Percentiles rank a stretch among this genome's conserved stretches.
Conservation (phyloP, 140 eudicot species). For the Senecio squalidus region DNA sequence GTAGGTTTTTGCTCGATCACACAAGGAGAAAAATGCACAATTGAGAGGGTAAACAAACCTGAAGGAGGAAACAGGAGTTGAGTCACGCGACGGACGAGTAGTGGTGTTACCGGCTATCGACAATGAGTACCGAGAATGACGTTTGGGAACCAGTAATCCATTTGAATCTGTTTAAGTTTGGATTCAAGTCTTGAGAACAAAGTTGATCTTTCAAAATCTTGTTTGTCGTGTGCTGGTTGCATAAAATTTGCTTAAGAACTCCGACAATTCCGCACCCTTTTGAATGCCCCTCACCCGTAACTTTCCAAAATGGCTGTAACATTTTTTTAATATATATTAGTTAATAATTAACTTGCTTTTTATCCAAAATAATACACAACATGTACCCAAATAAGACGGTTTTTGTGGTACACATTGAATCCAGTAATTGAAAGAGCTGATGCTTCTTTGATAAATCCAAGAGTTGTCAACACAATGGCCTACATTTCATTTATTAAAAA, state of each 20-base stretch:
- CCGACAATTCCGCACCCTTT: slow-evolving; percentile 81
- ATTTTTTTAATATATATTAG: background rate
- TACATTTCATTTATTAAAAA: slow-evolving; percentile 29
- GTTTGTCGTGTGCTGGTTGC: no score
- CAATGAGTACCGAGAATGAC: no score
- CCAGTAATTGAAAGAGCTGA: slow-evolving; percentile 59
- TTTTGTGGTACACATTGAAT: no score
- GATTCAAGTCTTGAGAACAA: slow-evolving; percentile 75
- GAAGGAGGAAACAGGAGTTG: no score
- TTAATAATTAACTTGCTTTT: no score
- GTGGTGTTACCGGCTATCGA: no score
- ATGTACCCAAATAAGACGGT: slow-evolving; percentile 91
- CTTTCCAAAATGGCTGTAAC: slow-evolving; percentile 94
- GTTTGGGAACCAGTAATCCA: slow-evolving; percentile 91
- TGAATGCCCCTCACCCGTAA: slow-evolving; percentile 68
- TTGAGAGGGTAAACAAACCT: no score
- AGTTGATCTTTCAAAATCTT: slow-evolving; percentile 87
- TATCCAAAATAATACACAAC: background rate
- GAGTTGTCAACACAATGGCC: slow-evolving; percentile 60
- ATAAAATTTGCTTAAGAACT: slow-evolving; percentile 90
- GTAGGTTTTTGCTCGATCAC: no score
- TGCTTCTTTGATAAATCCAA: slow-evolving; percentile 88
- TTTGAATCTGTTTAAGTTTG: no score
- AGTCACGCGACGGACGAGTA: no score
- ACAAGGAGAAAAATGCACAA: no score